These are phyloP conservation scores for Diplocarpon rosae DNA, from an alignment of 2,329 filamentous ascomycete genomes.

Conservation along the genomic window DNA sequence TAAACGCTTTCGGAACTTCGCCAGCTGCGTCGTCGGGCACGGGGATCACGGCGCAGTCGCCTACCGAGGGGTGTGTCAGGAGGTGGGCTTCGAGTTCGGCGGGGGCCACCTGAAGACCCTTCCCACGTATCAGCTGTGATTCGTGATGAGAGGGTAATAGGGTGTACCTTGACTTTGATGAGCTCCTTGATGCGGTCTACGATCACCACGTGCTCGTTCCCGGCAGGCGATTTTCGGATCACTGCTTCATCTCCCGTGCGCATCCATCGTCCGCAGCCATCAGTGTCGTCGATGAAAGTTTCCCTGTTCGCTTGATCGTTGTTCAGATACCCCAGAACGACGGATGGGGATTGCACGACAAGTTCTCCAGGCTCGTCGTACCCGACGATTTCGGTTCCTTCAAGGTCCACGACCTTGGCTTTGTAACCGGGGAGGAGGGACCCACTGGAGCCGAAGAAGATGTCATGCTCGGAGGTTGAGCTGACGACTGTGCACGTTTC, in stretches of 20 bases:
- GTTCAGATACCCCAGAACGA: slow-evolving; percentile 76
- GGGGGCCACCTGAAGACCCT: slow-evolving; percentile 71
- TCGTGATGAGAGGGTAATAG: background rate
- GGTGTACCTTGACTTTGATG: slow-evolving; percentile 61
- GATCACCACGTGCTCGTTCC: slow-evolving; percentile 73
- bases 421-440: slow-evolving; percentile 54
- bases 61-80: slow-evolving; percentile 62
- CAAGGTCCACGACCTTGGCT: slow-evolving; percentile 53
- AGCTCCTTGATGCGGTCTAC: slow-evolving; percentile 73
- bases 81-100: slow-evolving; percentile 75
- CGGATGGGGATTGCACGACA: slow-evolving; percentile 62
- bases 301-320: slow-evolving; percentile 75
- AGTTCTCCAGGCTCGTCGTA: slow-evolving; percentile 68
- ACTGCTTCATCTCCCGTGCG: slow-evolving; percentile 78
- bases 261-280: slow-evolving; percentile 54
- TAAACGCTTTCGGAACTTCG: slow-evolving; percentile 56
- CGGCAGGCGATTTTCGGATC: slow-evolving; percentile 49
- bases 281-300: slow-evolving; percentile 57
- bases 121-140: background rate
- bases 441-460: slow-evolving; percentile 62
- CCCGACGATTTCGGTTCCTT: slow-evolving; percentile 58
- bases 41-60: slow-evolving; percentile 69
- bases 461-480: slow-evolving; percentile 48
- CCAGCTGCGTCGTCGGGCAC: slow-evolving; percentile 51
- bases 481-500: slow-evolving; percentile 65